Percentiles rank a stretch among this genome's conserved stretches.
Conservation (phyloP, 352 stramenopile genomes). For the Thraustochytrium striatum region DNA sequence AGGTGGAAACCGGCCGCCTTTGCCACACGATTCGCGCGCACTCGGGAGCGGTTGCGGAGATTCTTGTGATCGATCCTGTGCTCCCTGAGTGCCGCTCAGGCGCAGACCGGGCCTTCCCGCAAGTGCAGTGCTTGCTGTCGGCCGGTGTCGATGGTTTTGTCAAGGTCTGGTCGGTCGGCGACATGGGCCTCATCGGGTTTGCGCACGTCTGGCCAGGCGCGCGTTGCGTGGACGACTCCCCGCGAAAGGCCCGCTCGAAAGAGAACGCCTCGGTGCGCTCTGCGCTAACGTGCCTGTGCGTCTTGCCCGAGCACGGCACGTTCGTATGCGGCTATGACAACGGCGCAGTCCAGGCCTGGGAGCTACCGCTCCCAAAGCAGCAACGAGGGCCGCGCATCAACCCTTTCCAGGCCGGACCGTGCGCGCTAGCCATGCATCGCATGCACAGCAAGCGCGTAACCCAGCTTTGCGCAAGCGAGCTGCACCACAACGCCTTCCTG, state of each 20-base stretch:
- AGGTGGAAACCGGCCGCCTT: background rate
- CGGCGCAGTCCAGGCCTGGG: slow-evolving; percentile 5
- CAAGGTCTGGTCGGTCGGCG: slow-evolving; percentile 30
- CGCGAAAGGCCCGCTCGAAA: background rate
- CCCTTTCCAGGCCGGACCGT: background rate
- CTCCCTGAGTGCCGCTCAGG: too few species aligned
- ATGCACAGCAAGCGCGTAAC: slow-evolving; percentile 26
- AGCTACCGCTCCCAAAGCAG: background rate
- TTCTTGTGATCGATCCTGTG: slow-evolving; percentile 7
- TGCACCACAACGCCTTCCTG: background rate
- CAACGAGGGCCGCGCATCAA: background rate
- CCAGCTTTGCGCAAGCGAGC: background rate
- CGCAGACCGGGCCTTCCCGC: background rate
- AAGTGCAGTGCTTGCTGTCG: background rate
- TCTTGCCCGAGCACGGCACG: background rate
- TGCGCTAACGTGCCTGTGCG: background rate
- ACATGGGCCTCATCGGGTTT: slow-evolving; percentile 5
- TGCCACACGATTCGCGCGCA: slow-evolving; percentile 21
- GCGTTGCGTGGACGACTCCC: background rate
- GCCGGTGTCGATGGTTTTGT: slow-evolving; percentile 14
- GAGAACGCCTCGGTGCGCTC: background rate
- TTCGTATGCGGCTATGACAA: slow-evolving; percentile 43
- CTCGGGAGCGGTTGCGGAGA: slow-evolving; percentile 6
- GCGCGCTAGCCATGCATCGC: background rate
- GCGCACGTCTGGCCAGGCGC: background rate